Evolutionary conservation across 192 early-diverging fungal genomes (phyloP).

Genomic region (Allomyces macrogynus): DNA sequence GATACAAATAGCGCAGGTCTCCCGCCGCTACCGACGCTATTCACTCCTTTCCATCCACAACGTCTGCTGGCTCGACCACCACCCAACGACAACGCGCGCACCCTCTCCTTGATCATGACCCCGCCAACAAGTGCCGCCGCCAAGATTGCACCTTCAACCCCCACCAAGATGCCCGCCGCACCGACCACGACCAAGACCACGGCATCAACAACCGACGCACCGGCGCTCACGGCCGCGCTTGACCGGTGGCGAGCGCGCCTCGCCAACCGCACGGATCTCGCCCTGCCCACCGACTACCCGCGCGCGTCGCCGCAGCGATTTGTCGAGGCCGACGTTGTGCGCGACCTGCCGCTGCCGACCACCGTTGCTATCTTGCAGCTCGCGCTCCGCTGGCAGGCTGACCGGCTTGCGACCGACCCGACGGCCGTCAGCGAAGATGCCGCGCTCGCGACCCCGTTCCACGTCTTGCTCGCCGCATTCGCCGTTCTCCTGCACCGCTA

Average conservation of each 20-base stretch:
- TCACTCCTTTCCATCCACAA: too few species aligned
- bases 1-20: too few species aligned
- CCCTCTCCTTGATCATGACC: too few species aligned
- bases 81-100: slow-evolving; percentile 17
- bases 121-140: too few species aligned
- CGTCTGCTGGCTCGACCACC: too few species aligned
- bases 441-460: slow-evolving; percentile 49
- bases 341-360: slow-evolving; percentile 42
- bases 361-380: slow-evolving; percentile 60
- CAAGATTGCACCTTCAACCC: too few species aligned
- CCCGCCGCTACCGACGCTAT: slow-evolving; percentile 7
- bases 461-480: slow-evolving; percentile 78
- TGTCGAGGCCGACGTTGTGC: slow-evolving; percentile 60
- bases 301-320: slow-evolving; percentile 61
- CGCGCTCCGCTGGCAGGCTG: slow-evolving; percentile 24
- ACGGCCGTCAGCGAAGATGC: slow-evolving; percentile 5
- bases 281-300: slow-evolving; percentile 92
- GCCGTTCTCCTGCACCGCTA: slow-evolving; percentile 68
- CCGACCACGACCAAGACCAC: too few species aligned
- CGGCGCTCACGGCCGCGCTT: too few species aligned
- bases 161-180: too few species aligned
- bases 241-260: slow-evolving; percentile 50
- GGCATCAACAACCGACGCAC: too few species aligned
- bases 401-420: slow-evolving; percentile 1
- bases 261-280: slow-evolving; percentile 60